These are phyloP conservation scores for Colletotrichum somersetense DNA, from an alignment of 2,329 filamentous ascomycete genomes.

Conservation along the genomic window DNA sequence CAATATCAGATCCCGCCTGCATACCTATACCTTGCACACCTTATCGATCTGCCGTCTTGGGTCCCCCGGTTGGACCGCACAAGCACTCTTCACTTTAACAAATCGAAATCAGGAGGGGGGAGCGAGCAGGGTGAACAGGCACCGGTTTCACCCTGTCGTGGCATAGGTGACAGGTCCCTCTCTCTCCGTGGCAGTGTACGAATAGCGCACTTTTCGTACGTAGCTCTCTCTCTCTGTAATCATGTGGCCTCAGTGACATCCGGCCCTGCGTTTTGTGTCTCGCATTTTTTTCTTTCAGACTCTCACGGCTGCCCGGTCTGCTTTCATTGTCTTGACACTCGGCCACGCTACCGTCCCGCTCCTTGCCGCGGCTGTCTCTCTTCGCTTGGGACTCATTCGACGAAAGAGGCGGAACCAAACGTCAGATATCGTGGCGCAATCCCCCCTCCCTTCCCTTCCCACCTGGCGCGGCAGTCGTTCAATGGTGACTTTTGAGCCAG, in stretches of 20 bases:
- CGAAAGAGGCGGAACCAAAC: constrained; percentile 7
- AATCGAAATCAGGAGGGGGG: neutral
- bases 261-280: neutral
- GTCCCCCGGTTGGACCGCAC: neutral
- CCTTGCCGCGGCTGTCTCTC: neutral
- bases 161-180: neutral
- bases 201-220: neutral
- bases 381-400: constrained; percentile 8
- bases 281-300: neutral
- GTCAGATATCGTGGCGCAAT: too few species aligned
- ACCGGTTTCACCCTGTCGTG: constrained; percentile 17
- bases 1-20: neutral
- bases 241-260: neutral
- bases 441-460: too few species aligned
- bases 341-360: neutral
- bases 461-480: too few species aligned
- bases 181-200: too few species aligned
- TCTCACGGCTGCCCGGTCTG: neutral
- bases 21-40: neutral
- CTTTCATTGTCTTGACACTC: neutral
- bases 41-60: constrained; percentile 31
- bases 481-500: neutral
- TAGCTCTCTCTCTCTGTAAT: neutral
- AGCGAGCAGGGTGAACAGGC: neutral
- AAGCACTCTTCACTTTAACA: neutral